phyloP scores from a whole-genome alignment of 1,284 basidiomycete species.

The Tilletia caries region DNA sequence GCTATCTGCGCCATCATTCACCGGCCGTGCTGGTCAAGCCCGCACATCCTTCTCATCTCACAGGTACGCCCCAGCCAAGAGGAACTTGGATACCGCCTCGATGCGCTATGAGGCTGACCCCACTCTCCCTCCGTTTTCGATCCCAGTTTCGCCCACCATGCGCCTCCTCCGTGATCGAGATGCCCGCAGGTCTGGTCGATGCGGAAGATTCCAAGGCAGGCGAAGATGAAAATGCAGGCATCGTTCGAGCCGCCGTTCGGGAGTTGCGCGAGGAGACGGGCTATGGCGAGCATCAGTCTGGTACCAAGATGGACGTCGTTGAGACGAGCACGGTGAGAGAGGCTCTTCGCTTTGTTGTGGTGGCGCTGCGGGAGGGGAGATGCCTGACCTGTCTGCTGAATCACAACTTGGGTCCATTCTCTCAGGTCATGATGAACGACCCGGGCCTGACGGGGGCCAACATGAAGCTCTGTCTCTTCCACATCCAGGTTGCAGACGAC shows the following conservation, averaged over 20 bases:
- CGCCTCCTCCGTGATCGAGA: constrained; percentile 40
- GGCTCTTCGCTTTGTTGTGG: not conserved
- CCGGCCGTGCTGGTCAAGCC: constrained; percentile 30
- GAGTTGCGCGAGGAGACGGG: constrained; percentile 52
- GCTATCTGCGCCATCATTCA: constrained; percentile 48
- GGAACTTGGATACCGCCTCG: not conserved
- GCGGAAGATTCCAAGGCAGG: constrained; percentile 21
- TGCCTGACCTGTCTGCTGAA: not conserved
- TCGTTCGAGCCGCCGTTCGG: constrained; percentile 41
- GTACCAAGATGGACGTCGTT: constrained; percentile 33
- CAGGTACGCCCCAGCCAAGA: constrained; percentile 44
- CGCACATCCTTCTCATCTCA: constrained; percentile 44
- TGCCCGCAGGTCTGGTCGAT: constrained; percentile 52
- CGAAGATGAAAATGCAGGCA: constrained; percentile 44
- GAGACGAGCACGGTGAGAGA: constrained; percentile 31
- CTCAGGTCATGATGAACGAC: constrained; percentile 9
- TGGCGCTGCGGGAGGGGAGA: not conserved
- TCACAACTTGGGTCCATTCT: not conserved
- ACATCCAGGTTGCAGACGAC: constrained; percentile 42
- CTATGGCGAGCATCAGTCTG: constrained; percentile 39
- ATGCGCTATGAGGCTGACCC: not conserved
- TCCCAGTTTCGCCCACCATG: constrained; percentile 17
- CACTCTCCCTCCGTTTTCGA: not conserved
- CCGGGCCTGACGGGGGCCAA: constrained; percentile 41
- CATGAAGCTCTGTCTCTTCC: constrained; percentile 47